Conservation (phyloP, 345 rosid species). For the Gossypium thurberi region DNA sequence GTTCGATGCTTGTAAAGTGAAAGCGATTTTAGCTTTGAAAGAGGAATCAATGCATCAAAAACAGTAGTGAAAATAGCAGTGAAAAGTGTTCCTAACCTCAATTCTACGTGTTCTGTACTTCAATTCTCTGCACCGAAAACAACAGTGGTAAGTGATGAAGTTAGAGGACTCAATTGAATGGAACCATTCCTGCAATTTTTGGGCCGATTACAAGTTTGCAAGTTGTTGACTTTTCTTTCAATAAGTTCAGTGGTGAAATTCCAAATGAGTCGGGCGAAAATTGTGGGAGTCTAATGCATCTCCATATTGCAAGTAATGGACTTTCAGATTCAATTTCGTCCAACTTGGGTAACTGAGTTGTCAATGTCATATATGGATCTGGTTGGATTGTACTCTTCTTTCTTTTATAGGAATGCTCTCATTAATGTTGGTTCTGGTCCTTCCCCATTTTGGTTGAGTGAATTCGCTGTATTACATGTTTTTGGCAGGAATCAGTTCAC, state of each 20-base stretch:
- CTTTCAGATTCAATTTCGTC: neutral
- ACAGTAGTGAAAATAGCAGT: too few relatives aligned
- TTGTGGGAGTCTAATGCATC: slow-evolving; percentile 3
- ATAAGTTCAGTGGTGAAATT: slow-evolving; percentile 27
- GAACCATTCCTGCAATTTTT: slow-evolving; percentile 10
- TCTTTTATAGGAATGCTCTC: slow-evolving; percentile 23
- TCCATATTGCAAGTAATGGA: neutral
- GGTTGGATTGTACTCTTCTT: slow-evolving; percentile 26
- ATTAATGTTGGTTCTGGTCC: neutral
- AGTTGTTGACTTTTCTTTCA: slow-evolving; percentile 31
- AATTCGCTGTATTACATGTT: neutral
- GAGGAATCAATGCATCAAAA: too few relatives aligned
- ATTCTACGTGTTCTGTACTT: too few relatives aligned
- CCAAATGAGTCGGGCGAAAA: neutral
- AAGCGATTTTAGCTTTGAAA: too few relatives aligned
- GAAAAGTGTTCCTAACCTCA: too few relatives aligned
- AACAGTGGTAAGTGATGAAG: too few relatives aligned
- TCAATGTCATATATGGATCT: slow-evolving; percentile 12
- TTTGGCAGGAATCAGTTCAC: neutral
- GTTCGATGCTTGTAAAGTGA: too few relatives aligned
- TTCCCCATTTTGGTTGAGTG: neutral
- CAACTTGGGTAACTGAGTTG: neutral
- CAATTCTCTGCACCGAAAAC: too few relatives aligned
- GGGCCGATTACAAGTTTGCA: slow-evolving; percentile 15
- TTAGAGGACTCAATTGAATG: neutral